Percentiles rank a stretch among this genome's conserved stretches.
Evolutionary conservation across 2,329 filamentous ascomycete genomes (phyloP).

Genomic region (Ophidiomyces ophidiicola): DNA sequence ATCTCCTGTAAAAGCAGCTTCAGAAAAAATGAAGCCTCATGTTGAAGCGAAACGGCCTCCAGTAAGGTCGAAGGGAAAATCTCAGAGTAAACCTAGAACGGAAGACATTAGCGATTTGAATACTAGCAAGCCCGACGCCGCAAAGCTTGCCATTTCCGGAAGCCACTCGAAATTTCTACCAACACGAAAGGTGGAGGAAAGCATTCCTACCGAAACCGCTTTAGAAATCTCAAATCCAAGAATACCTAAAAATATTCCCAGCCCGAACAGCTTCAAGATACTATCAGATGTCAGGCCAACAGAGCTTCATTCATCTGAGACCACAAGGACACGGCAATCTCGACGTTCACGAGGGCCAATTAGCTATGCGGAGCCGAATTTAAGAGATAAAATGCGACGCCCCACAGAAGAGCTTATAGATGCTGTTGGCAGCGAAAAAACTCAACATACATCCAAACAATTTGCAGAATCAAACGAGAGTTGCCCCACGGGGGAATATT

Average conservation of each 20-base stretch:
- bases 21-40: background rate
- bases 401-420: conserved; percentile 65
- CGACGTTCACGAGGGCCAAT: conserved; percentile 54
- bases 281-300: too few relatives aligned
- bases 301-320: too few relatives aligned
- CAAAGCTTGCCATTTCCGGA: background rate
- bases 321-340: conserved; percentile 10
- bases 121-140: background rate
- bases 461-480: conserved; percentile 5
- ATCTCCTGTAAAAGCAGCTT: conserved; percentile 22
- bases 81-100: background rate
- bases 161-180: background rate
- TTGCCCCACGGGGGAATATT: too few relatives aligned
- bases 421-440: conserved; percentile 50
- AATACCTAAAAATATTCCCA: too few relatives aligned
- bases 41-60: background rate
- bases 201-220: too few relatives aligned
- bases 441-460: conserved; percentile 34
- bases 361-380: conserved; percentile 71
- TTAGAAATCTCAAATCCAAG: too few relatives aligned
- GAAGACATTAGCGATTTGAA: conserved; percentile 1
- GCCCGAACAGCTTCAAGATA: too few relatives aligned
- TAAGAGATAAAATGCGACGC: conserved; percentile 71
- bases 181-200: background rate
- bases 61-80: background rate